Evolutionary conservation across 352 stramenopile species (phyloP).

Genomic region (Pythium periplocum): DNA sequence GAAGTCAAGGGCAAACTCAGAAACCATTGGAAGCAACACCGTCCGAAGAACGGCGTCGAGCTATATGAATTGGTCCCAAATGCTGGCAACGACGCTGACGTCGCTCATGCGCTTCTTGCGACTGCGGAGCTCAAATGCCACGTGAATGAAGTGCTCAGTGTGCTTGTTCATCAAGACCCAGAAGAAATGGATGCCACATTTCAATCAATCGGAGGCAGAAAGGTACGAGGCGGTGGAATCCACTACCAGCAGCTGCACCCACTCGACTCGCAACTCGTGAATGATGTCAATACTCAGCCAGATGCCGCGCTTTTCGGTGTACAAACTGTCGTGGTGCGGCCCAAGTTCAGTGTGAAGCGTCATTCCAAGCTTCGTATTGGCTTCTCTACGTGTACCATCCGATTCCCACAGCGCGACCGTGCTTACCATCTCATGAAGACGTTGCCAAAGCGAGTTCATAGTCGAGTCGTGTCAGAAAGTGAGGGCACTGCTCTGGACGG

Average conservation of each 20-base stretch:
- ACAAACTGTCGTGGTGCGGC: conserved; percentile 13
- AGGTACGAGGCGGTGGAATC: conserved; percentile 2
- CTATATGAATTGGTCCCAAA: conserved; percentile 35
- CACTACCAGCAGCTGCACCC: conserved; percentile 24
- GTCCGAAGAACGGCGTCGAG: conserved; percentile 32
- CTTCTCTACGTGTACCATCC: conserved; percentile 40
- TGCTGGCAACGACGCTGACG: conserved; percentile 14
- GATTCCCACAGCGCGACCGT: conserved; percentile 33
- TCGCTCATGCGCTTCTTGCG: conserved; percentile 42
- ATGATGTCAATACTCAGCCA: too few relatives aligned
- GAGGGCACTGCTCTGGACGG: conserved; percentile 45
- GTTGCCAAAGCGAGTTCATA: conserved; percentile 42
- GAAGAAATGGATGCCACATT: conserved; percentile 9
- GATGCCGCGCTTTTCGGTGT: conserved; percentile 7
- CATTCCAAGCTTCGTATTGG: conserved; percentile 29
- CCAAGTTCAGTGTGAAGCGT: conserved; percentile 16
- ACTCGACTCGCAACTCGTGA: too few relatives aligned
- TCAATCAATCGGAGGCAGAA: too few relatives aligned
- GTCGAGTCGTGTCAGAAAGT: conserved; percentile 38
- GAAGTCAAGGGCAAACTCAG: conserved; percentile 21
- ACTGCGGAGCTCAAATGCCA: conserved; percentile 53
- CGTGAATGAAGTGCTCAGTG: conserved; percentile 59
- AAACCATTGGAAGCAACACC: conserved; percentile 27
- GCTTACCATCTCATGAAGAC: conserved; percentile 64
- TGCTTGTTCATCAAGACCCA: conserved; percentile 42